A percentile compares a stretch with the other conserved stretches of the same genome.
phyloP scores from a whole-genome alignment of 495 filamentous ascomycete genomes.

The Aspergillus steynii region DNA sequence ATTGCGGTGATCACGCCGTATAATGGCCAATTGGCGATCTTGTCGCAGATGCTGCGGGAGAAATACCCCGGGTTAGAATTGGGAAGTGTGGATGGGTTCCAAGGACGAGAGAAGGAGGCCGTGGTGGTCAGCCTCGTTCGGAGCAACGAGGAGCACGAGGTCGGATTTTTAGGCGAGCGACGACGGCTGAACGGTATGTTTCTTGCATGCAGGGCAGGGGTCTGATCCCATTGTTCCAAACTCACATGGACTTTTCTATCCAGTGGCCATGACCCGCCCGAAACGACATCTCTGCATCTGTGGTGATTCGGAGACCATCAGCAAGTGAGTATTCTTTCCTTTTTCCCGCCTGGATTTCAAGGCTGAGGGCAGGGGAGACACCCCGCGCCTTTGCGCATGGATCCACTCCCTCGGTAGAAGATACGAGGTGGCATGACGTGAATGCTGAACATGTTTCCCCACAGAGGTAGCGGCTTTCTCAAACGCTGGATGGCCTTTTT shows the following conservation, averaged over 20 bases:
- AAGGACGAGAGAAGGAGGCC: slow-evolving; percentile 95
- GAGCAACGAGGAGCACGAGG: slow-evolving; percentile 82
- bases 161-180: slow-evolving; percentile 94
- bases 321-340: slow-evolving; percentile 57
- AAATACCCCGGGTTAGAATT: slow-evolving; percentile 81
- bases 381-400: background rate
- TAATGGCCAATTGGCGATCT: slow-evolving; percentile 83
- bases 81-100: slow-evolving; percentile 95
- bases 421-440: background rate
- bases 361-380: background rate
- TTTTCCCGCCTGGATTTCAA: background rate
- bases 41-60: slow-evolving; percentile 74
- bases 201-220: slow-evolving; percentile 1
- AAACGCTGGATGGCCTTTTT: slow-evolving; percentile 87
- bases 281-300: slow-evolving; percentile 88
- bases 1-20: slow-evolving; percentile 96
- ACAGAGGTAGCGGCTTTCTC: slow-evolving; percentile 76
- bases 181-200: slow-evolving; percentile 79
- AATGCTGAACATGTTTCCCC: slow-evolving; percentile 6
- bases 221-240: background rate
- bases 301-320: slow-evolving; percentile 90
- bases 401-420: background rate
- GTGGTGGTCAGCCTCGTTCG: slow-evolving; percentile 88
- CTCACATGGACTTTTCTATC: slow-evolving; percentile 7
- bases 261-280: slow-evolving; percentile 93